phyloP scores from a whole-genome alignment of 2,329 filamentous ascomycete genomes.

The Whalleya microplaca region DNA sequence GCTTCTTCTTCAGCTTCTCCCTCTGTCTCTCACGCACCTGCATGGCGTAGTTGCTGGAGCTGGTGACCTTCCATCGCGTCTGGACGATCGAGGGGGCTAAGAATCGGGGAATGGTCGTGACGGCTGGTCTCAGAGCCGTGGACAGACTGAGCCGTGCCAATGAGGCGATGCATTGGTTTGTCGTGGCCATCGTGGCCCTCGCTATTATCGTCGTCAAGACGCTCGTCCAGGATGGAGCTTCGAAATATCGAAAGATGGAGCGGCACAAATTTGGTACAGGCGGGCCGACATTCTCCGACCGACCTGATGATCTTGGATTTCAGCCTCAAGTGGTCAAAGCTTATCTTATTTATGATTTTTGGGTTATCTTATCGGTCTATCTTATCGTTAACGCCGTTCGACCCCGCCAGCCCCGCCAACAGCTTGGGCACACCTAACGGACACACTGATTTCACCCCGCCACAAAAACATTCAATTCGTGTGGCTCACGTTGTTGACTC shows the following conservation, averaged over 20 bases:
- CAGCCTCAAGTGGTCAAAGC: not conserved
- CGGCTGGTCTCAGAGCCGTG: constrained; percentile 46
- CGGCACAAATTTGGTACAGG: constrained; percentile 28
- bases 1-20: constrained; percentile 58
- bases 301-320: not conserved
- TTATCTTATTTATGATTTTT: too few species aligned
- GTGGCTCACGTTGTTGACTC: not conserved
- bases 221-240: constrained; percentile 12
- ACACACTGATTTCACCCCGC: constrained; percentile 17
- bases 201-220: constrained; percentile 1
- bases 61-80: constrained; percentile 49
- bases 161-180: constrained; percentile 57
- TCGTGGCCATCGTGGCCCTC: constrained; percentile 50
- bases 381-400: constrained; percentile 8
- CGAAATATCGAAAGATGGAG: constrained; percentile 6
- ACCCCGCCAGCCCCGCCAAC: too few species aligned
- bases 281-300: not conserved
- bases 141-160: constrained; percentile 55
- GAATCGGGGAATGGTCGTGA: constrained; percentile 51
- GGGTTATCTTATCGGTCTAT: constrained; percentile 1
- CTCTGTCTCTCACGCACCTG: constrained; percentile 54
- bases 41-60: constrained; percentile 30
- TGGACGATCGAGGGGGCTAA: constrained; percentile 52
- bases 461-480: constrained; percentile 7
- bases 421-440: not conserved